Evolutionary conservation across 139 green algal species (phyloP).

Genomic region (Yamagishiella unicocca): DNA sequence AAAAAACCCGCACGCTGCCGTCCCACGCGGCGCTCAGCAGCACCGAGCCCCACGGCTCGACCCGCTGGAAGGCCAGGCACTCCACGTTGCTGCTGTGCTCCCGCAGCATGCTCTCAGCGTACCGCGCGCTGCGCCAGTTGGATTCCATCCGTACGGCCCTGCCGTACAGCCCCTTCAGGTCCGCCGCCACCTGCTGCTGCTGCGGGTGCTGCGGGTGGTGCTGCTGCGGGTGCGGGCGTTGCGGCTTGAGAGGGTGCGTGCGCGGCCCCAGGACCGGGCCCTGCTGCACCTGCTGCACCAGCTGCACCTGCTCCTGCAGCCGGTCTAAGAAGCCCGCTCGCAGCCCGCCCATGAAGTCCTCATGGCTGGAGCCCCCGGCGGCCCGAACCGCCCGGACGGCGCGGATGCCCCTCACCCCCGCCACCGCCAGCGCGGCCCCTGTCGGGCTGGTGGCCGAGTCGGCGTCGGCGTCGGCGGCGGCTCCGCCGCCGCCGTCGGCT

Average conservation of each 20-base stretch:
- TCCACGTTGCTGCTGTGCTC: conserved; percentile 53
- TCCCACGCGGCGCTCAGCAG: conserved; percentile 46
- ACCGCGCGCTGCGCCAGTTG: conserved; percentile 12
- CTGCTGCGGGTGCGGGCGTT: background rate
- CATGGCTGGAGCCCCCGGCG: conserved; percentile 1
- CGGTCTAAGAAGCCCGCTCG: conserved; percentile 35
- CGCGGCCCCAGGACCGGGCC: background rate
- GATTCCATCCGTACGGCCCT: background rate
- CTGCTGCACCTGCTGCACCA: background rate
- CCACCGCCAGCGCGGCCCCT: background rate
- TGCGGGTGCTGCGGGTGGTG: background rate
- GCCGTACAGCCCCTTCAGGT: conserved; percentile 3
- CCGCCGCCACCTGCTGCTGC: background rate
- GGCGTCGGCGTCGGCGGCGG: background rate
- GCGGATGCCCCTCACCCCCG: conserved; percentile 33
- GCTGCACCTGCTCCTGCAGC: background rate
- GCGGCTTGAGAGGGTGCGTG: background rate
- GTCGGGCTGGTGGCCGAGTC: too few relatives aligned
- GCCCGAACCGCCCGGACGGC: conserved; percentile 5
- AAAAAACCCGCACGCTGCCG: conserved; percentile 43
- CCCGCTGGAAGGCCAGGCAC: conserved; percentile 40
- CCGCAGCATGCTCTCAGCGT: conserved; percentile 11
- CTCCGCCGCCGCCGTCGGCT: background rate
- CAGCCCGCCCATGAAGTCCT: conserved; percentile 28
- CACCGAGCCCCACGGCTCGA: conserved; percentile 31